Percentiles rank a stretch among this genome's conserved stretches.
These are phyloP conservation scores for Fusarium torreyae DNA, from an alignment of 2,329 filamentous ascomycete species.

Conservation along the genomic window DNA sequence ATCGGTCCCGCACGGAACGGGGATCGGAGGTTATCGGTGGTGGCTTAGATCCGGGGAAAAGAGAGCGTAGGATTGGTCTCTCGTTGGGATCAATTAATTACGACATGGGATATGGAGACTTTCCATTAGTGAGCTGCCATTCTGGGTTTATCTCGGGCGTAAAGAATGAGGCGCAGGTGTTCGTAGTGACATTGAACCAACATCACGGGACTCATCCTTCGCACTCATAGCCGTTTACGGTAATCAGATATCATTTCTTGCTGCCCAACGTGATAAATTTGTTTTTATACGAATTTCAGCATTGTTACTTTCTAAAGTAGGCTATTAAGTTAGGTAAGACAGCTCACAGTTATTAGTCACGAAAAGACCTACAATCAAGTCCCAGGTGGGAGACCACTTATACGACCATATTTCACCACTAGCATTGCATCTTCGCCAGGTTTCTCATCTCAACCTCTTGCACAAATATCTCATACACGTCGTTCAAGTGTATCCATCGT, in stretches of 20 bases:
- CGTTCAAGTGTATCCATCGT: too few species aligned
- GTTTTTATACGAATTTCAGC: neutral
- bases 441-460: too few species aligned
- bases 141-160: constrained; percentile 39
- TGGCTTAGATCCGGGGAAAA: constrained; percentile 45
- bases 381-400: too few species aligned
- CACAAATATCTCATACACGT: too few species aligned
- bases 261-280: constrained; percentile 16
- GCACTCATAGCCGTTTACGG: constrained; percentile 17
- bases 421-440: too few species aligned
- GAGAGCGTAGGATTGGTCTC: constrained; percentile 6
- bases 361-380: too few species aligned
- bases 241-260: constrained; percentile 6
- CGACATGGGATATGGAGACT: neutral
- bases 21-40: constrained; percentile 31
- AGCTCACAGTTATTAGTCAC: neutral
- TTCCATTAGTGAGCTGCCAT: constrained; percentile 27
- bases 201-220: constrained; percentile 35
- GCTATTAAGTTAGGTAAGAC: neutral
- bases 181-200: constrained; percentile 11
- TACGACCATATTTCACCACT: too few species aligned
- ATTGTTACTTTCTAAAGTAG: neutral
- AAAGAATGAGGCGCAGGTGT: constrained; percentile 38
- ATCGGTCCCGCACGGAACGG: constrained; percentile 35
- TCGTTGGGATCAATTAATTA: constrained; percentile 1